phyloP scores from a whole-genome alignment of 495 filamentous ascomycete genomes.

The Daldinia childiae region DNA sequence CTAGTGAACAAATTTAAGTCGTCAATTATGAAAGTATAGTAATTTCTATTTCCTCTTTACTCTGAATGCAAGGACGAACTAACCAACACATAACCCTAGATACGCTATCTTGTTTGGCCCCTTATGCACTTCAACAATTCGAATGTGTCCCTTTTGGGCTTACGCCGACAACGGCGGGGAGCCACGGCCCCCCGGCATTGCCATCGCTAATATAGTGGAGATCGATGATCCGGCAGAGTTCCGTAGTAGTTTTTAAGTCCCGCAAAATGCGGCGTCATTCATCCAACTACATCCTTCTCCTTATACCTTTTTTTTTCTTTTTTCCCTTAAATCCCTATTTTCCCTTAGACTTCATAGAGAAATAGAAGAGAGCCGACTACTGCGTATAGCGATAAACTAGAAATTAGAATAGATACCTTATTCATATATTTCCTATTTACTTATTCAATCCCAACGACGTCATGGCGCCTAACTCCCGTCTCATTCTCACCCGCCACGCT shows the following conservation, averaged over 20 bases:
- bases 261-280: slow-evolving; percentile 4
- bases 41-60: no score
- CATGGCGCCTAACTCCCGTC: slow-evolving; percentile 61
- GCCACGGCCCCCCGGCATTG: slow-evolving; percentile 17
- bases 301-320: neutral
- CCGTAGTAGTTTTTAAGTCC: slow-evolving; percentile 21
- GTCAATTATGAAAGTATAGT: no score
- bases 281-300: neutral
- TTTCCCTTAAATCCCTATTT: neutral
- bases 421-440: neutral
- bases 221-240: slow-evolving; percentile 17
- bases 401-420: neutral
- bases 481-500: slow-evolving; percentile 67
- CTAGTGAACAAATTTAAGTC: no score
- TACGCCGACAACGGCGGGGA: slow-evolving; percentile 21
- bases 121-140: neutral
- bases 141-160: neutral
- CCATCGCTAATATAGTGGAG: slow-evolving; percentile 22
- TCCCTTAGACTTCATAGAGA: neutral
- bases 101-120: neutral
- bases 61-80: no score
- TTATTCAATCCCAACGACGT: neutral
- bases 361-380: neutral
- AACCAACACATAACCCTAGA: no score
- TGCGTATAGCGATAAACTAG: slow-evolving; percentile 1